phyloP scores from a whole-genome alignment of 2,329 filamentous ascomycete genomes.

The Xylariaceae sp. region DNA sequence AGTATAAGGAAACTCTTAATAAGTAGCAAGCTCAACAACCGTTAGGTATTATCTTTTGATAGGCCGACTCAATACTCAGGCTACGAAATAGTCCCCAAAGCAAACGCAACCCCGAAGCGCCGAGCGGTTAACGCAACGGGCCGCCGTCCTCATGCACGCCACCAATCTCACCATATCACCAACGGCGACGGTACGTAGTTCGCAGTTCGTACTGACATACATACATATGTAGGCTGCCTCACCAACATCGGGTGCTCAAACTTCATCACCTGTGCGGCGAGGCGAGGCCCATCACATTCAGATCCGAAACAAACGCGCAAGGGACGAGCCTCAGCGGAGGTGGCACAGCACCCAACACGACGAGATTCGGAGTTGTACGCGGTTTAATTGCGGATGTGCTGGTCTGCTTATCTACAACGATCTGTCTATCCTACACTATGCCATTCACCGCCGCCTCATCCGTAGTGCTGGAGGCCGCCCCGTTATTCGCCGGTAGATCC shows the following conservation, averaged over 20 bases:
- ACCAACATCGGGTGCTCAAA: neutral
- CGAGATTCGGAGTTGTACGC: neutral
- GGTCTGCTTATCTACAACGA: constrained; percentile 8
- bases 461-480: constrained; percentile 24
- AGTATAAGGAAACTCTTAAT: too few relatives aligned
- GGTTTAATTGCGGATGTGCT: neutral
- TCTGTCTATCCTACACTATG: constrained; percentile 20
- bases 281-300: neutral
- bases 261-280: too few relatives aligned
- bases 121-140: neutral
- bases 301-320: constrained; percentile 1
- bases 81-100: neutral
- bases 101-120: neutral
- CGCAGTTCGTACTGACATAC: too few relatives aligned
- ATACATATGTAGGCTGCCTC: neutral
- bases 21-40: too few relatives aligned
- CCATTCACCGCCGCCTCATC: constrained; percentile 23
- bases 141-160: neutral
- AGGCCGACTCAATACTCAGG: too few relatives aligned
- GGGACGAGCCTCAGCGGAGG: constrained; percentile 3
- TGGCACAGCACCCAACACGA: neutral
- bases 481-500: neutral
- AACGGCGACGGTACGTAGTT: too few relatives aligned
- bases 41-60: too few relatives aligned
- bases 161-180: neutral